Evolutionary conservation across 768 basidiomycete genomes (phyloP).

Genomic region (Lentinus tigrinus): DNA sequence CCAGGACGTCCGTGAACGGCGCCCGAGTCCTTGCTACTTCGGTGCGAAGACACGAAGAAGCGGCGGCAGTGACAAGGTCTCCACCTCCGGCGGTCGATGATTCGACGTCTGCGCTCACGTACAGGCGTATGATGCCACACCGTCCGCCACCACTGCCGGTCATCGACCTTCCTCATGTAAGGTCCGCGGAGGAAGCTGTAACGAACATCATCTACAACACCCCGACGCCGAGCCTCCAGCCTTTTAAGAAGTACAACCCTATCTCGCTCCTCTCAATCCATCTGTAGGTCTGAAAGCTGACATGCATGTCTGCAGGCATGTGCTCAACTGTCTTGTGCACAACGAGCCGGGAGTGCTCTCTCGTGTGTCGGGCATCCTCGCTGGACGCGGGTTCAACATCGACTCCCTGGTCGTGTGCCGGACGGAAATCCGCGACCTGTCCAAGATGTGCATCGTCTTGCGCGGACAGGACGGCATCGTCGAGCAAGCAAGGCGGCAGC

Average conservation of each 20-base stretch:
- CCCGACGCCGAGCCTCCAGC: constrained; percentile 85
- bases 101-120: constrained; percentile 93
- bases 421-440: constrained; percentile 95
- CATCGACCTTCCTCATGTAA: constrained; percentile 79
- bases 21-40: neutral
- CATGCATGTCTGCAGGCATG: constrained; percentile 57
- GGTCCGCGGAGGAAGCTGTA: constrained; percentile 95
- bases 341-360: constrained; percentile 99
- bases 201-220: constrained; percentile 98
- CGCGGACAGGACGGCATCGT: constrained; percentile 97
- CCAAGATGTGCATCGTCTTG: constrained; percentile 97
- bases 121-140: constrained; percentile 74
- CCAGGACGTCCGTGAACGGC: neutral
- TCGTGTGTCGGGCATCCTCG: constrained; percentile 95
- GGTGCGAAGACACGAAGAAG: constrained; percentile 17
- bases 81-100: constrained; percentile 84
- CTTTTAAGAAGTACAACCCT: constrained; percentile 82
- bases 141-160: constrained; percentile 84
- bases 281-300: too few relatives aligned
- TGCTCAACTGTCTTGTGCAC: constrained; percentile 97
- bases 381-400: constrained; percentile 97
- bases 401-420: constrained; percentile 98
- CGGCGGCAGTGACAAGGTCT: too few relatives aligned
- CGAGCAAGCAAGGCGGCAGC: constrained; percentile 92
- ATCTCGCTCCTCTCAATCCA: neutral